Evolutionary conservation across 352 stramenopile species (phyloP).

Genomic region (Phytopythium cucurbitacearum): DNA sequence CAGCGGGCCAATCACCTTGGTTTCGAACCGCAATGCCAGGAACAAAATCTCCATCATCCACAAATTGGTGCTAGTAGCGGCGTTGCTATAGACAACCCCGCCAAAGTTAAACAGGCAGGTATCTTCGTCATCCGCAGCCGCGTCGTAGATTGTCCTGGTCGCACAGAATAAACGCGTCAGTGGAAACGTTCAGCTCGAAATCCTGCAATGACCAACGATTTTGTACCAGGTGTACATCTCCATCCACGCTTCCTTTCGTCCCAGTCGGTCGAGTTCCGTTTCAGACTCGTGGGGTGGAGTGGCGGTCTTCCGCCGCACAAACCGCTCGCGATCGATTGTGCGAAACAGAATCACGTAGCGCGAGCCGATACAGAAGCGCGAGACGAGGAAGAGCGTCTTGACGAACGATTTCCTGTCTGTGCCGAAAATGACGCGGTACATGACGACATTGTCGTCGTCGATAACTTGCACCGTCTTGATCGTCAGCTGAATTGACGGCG

Average conservation of each 20-base stretch:
- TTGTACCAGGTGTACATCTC: conserved; percentile 56
- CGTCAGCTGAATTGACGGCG: conserved; percentile 34
- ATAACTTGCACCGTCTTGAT: conserved; percentile 41
- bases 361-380: conserved; percentile 27
- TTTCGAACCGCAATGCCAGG: conserved; percentile 56
- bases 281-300: neutral
- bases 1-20: conserved; percentile 36
- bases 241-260: conserved; percentile 35
- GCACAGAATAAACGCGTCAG: conserved; percentile 1
- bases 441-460: conserved; percentile 59
- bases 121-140: conserved; percentile 17
- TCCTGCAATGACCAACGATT: neutral
- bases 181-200: neutral
- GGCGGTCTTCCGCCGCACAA: conserved; percentile 6
- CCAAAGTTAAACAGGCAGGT: conserved; percentile 45
- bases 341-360: conserved; percentile 46
- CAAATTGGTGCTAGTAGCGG: conserved; percentile 30
- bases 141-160: conserved; percentile 42
- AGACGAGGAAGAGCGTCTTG: conserved; percentile 47
- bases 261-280: neutral
- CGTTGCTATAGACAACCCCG: conserved; percentile 34
- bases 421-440: conserved; percentile 39
- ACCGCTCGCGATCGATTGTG: conserved; percentile 24
- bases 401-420: conserved; percentile 13
- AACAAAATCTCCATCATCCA: conserved; percentile 71